Base-by-base conservation (phyloP, 2,329 filamentous ascomycete species). In the Mycosphaerella sp. region DNA sequence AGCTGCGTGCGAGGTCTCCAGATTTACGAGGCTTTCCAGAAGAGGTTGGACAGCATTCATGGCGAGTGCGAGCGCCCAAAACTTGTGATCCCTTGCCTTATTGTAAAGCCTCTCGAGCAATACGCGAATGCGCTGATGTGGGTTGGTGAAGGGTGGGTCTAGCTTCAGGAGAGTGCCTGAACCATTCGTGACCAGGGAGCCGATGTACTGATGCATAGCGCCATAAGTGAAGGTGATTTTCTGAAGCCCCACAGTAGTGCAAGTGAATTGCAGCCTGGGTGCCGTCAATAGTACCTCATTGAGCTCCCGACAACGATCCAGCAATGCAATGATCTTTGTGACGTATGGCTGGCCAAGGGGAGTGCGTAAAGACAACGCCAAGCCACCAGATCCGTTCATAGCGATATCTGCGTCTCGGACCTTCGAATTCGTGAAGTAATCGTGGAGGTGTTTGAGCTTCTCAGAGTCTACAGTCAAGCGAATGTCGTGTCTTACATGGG, bases 221-320 rank as follows among this genome's bases (percentile, higher is more conserved):
- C 74, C 75, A 67, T 93, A 95, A n/a, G 76, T 80, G 67, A 93
- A 89, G 2, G 79, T 73, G 5, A 93, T 78, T 57, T 80, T 75
- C 60, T 76, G 74, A 52, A 92, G 74, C 12, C 80, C 82, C 52
- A 85, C 76, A 40, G 78, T 73, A 60, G 84, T 78, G 65, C 80
- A 79, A 42, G 74, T 73, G 36, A 87, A 78, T 48, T 78, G 75
- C 60, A 80, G 75, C 58, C 76, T 73, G 51, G 81, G 75, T 58
- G 91, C 79, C 1, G 84, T 82, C 43, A 83, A 79, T 26, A 89
- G 75, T 63, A 87, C 88, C 42, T 80, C 79, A 39, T 89, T 83
- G 29, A 93, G 76, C 17, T 85, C 80, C 63, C 87, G 82, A 54
- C 93, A 80, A 10, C 83, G 80, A 60, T 81, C 78, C 44, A 90